Conservation (phyloP, 306 rosid species). For the Pyrus betulifolia region DNA sequence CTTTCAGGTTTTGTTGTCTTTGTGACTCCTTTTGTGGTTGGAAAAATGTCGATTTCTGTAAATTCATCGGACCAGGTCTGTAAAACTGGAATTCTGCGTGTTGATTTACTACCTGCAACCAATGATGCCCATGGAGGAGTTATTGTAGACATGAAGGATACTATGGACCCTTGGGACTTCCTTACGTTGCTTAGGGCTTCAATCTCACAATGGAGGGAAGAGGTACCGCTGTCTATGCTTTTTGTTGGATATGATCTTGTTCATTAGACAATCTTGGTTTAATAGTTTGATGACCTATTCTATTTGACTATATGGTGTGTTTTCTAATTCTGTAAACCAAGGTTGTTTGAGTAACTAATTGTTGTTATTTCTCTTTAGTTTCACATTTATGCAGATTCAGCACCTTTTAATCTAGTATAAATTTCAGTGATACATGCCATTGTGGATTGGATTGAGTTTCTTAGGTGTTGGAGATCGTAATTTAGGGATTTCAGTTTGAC, state of each 20-base stretch:
- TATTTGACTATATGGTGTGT: neutral
- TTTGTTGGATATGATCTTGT: neutral
- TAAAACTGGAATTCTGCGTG: constrained; percentile 31
- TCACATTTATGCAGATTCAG: neutral
- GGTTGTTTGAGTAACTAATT: neutral
- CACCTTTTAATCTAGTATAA: neutral
- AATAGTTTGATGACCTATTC: too few species aligned
- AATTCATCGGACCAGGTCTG: neutral
- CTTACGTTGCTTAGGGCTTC: constrained; percentile 50
- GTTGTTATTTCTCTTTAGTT: neutral
- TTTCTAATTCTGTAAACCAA: neutral
- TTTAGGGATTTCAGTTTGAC: neutral
- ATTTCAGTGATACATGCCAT: neutral
- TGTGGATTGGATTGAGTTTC: neutral
- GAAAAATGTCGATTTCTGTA: neutral
- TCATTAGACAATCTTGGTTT: neutral
- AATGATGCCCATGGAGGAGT: constrained; percentile 68
- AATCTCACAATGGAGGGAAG: constrained; percentile 60
- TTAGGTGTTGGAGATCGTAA: neutral
- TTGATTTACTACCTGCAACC: constrained; percentile 37
- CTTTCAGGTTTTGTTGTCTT: neutral
- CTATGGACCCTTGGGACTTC: constrained; percentile 48
- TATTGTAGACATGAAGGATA: constrained; percentile 46
- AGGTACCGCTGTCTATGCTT: constrained; percentile 31
- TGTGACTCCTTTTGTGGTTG: neutral